These are phyloP conservation scores for Phallus indusiatus DNA, from an alignment of 768 basidiomycete genomes.

Conservation along the genomic window DNA sequence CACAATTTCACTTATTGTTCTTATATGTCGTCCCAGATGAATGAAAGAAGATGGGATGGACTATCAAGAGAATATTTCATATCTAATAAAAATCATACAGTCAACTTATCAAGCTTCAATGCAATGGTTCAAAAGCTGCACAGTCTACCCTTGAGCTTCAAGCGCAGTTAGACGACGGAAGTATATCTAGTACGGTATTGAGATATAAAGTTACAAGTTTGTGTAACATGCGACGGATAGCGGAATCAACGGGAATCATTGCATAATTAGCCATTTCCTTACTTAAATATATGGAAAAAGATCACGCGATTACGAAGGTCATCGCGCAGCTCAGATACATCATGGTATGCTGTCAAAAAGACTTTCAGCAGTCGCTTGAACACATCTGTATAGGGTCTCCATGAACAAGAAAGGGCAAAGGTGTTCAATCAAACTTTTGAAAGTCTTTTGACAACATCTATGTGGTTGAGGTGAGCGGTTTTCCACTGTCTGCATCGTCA, in stretches of 20 bases:
- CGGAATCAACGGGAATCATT: slow-evolving; percentile 34
- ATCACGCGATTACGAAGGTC: slow-evolving; percentile 56
- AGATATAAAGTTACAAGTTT: slow-evolving; percentile 58
- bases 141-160: slow-evolving; percentile 75
- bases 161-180: slow-evolving; percentile 59
- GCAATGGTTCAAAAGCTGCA: slow-evolving; percentile 69
- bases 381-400: no score
- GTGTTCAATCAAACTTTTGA: no score
- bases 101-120: slow-evolving; percentile 83
- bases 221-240: slow-evolving; percentile 45
- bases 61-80: slow-evolving; percentile 46
- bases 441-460: no score
- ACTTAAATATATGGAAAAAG: slow-evolving; percentile 61
- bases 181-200: slow-evolving; percentile 70
- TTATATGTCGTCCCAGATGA: slow-evolving; percentile 36
- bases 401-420: no score
- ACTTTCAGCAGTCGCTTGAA: slow-evolving; percentile 67
- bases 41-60: slow-evolving; percentile 28
- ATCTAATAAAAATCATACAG: slow-evolving; percentile 77
- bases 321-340: slow-evolving; percentile 56
- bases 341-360: slow-evolving; percentile 69
- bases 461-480: no score
- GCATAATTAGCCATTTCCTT: slow-evolving; percentile 59
- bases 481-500: no score
- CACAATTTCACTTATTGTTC: slow-evolving; percentile 60